phyloP scores from a whole-genome alignment of 2,329 filamentous ascomycete genomes.

The Colletotrichum tabaci region DNA sequence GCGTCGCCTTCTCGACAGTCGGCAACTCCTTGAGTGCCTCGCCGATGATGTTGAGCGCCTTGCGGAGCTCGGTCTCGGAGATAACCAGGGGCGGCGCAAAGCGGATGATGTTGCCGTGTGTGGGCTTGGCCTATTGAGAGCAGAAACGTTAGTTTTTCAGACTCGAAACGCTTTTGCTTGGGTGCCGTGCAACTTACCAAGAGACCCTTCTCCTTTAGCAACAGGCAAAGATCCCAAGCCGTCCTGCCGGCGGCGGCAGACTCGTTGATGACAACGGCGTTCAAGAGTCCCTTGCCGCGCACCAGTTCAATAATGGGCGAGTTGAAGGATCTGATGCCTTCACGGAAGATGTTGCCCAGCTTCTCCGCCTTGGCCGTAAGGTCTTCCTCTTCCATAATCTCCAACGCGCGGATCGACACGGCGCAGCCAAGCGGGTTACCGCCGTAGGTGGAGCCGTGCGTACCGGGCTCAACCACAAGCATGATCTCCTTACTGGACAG shows the following conservation, averaged over 20 bases:
- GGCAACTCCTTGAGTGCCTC: slow-evolving; percentile 88
- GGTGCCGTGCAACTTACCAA: slow-evolving; percentile 73
- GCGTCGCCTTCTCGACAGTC: slow-evolving; percentile 58
- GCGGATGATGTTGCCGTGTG: slow-evolving; percentile 98
- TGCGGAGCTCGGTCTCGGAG: slow-evolving; percentile 86
- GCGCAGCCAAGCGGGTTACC: slow-evolving; percentile 97
- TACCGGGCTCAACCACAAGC: slow-evolving; percentile 95
- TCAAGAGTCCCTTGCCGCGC: slow-evolving; percentile 93
- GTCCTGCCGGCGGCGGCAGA: slow-evolving; percentile 85
- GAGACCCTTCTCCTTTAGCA: slow-evolving; percentile 95
- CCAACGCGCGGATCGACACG: slow-evolving; percentile 93
- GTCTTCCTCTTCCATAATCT: slow-evolving; percentile 93
- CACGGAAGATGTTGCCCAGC: slow-evolving; percentile 86
- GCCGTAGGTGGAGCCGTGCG: slow-evolving; percentile 98
- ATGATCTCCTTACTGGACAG: slow-evolving; percentile 91
- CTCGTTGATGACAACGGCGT: slow-evolving; percentile 97
- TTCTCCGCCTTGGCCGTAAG: slow-evolving; percentile 83
- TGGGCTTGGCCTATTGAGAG: slow-evolving; percentile 87
- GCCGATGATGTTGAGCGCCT: slow-evolving; percentile 83
- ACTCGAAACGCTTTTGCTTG: not conserved
- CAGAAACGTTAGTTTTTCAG: slow-evolving; percentile 41
- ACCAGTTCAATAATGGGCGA: slow-evolving; percentile 86
- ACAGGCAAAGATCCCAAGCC: slow-evolving; percentile 96
- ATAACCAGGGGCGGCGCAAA: slow-evolving; percentile 98
- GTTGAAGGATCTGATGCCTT: slow-evolving; percentile 81